These are phyloP conservation scores for Dentipellis fragilis DNA, from an alignment of 768 basidiomycete species.

Conservation along the genomic window DNA sequence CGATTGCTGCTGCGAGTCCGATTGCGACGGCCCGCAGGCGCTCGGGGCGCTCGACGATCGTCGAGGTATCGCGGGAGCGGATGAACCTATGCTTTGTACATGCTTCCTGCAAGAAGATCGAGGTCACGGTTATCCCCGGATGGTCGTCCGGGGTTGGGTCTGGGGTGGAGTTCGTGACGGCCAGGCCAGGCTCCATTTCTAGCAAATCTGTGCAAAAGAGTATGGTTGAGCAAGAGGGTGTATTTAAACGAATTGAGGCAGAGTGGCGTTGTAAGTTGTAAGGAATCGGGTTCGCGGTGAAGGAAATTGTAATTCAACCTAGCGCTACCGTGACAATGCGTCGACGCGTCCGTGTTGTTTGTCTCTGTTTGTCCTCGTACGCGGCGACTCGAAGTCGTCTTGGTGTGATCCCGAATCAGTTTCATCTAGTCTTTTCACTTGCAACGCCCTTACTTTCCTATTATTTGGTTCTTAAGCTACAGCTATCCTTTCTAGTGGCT, in stretches of 20 bases:
- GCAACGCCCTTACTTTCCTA: neutral
- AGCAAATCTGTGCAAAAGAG: neutral
- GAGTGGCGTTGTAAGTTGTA: neutral
- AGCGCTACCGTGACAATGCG: neutral
- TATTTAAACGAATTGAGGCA: neutral
- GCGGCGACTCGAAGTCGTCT: neutral
- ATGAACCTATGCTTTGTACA: conserved; percentile 73
- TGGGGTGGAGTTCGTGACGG: neutral
- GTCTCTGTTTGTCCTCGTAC: neutral
- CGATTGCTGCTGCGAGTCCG: conserved; percentile 72
- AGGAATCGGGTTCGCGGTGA: neutral
- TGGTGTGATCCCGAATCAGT: neutral
- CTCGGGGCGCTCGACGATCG: conserved; percentile 86
- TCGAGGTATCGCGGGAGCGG: conserved; percentile 61
- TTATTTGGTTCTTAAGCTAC: neutral
- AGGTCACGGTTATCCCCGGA: neutral
- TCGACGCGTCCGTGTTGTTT: neutral
- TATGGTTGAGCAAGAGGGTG: neutral
- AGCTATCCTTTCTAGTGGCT: too few relatives aligned
- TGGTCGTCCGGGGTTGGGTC: neutral
- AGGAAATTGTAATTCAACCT: too few relatives aligned
- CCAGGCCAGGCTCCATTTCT: neutral
- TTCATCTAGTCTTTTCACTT: too few relatives aligned
- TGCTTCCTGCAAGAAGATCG: conserved; percentile 52
- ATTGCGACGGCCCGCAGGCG: conserved; percentile 75